phyloP scores from a whole-genome alignment of 2,329 filamentous ascomycete genomes.

The Cordyceps fumosorosea region DNA sequence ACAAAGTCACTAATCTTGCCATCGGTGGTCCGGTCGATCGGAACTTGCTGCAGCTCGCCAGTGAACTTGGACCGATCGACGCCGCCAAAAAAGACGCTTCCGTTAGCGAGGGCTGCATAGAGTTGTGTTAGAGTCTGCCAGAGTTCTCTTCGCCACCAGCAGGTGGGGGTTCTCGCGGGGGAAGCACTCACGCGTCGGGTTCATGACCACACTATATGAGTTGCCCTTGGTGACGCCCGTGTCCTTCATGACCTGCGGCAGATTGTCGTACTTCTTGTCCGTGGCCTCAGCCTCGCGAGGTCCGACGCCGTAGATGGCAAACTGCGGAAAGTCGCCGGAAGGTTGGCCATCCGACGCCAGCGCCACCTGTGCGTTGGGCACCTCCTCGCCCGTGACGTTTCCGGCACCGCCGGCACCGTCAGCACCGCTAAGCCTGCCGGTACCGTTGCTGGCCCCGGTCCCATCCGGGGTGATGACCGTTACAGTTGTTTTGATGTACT shows the following conservation, averaged over 20 bases:
- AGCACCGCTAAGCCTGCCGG: no score
- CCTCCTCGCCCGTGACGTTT: not conserved
- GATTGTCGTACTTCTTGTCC: not conserved
- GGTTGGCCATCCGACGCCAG: not conserved
- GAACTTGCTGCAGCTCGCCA: constrained; percentile 1
- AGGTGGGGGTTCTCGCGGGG: not conserved
- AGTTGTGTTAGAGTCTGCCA: not conserved
- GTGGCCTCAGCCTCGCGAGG: not conserved
- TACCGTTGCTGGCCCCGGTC: not conserved
- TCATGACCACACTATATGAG: not conserved
- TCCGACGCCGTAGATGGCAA: not conserved
- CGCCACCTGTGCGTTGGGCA: not conserved
- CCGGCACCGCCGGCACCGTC: no score
- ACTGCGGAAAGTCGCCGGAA: not conserved
- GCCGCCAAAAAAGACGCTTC: constrained; percentile 6
- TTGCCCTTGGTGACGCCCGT: not conserved
- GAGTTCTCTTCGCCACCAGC: not conserved
- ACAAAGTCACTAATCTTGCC: not conserved
- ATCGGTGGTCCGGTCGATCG: not conserved
- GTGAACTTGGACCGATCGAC: constrained; percentile 5
- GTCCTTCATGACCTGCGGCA: not conserved
- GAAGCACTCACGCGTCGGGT: not conserved
- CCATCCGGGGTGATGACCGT: not conserved
- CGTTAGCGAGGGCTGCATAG: not conserved
- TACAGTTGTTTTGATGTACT: constrained; percentile 1